Evolutionary conservation across 164 flowering plant species (phyloP).

Genomic region (Tinospora cordifolia): DNA sequence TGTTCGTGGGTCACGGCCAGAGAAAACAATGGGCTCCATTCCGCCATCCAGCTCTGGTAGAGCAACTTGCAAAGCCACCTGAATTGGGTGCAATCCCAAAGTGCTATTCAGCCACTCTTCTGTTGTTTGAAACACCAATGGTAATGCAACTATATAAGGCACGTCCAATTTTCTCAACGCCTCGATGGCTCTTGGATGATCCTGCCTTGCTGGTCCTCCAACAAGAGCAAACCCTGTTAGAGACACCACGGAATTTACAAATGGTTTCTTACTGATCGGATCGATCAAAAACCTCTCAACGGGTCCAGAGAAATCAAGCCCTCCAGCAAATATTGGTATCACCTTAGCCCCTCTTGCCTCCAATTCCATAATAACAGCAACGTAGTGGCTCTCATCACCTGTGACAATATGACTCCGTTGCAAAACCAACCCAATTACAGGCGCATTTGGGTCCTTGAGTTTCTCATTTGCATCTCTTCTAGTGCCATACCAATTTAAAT

Average conservation of each 20-base stretch:
- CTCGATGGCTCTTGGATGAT: constrained; percentile 90
- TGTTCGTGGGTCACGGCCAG: constrained; percentile 92
- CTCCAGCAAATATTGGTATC: constrained; percentile 91
- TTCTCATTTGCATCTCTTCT: constrained; percentile 79
- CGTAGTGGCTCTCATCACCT: constrained; percentile 96
- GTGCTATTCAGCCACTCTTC: constrained; percentile 98
- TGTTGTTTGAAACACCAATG: constrained; percentile 95
- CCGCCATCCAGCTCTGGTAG: constrained; percentile 98
- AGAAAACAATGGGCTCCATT: constrained; percentile 94
- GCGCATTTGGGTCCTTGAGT: constrained; percentile 62
- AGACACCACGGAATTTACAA: constrained; percentile 72
- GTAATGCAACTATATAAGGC: constrained; percentile 92
- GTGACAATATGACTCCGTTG: constrained; percentile 96
- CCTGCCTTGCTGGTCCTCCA: constrained; percentile 99
- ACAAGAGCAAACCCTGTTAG: constrained; percentile 95
- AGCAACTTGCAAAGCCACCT: constrained; percentile 98
- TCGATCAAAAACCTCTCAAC: constrained; percentile 74
- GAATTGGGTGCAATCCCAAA: constrained; percentile 94
- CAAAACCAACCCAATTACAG: constrained; percentile 68
- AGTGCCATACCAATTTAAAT: constrained; percentile 91
- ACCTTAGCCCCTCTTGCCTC: constrained; percentile 95
- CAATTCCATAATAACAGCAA: constrained; percentile 96
- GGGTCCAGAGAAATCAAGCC: constrained; percentile 93
- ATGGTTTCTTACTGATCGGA: constrained; percentile 70
- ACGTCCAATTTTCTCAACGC: constrained; percentile 91